These are phyloP conservation scores for Dioszegia hungarica DNA, from an alignment of 768 basidiomycete genomes.

Conservation along the genomic window DNA sequence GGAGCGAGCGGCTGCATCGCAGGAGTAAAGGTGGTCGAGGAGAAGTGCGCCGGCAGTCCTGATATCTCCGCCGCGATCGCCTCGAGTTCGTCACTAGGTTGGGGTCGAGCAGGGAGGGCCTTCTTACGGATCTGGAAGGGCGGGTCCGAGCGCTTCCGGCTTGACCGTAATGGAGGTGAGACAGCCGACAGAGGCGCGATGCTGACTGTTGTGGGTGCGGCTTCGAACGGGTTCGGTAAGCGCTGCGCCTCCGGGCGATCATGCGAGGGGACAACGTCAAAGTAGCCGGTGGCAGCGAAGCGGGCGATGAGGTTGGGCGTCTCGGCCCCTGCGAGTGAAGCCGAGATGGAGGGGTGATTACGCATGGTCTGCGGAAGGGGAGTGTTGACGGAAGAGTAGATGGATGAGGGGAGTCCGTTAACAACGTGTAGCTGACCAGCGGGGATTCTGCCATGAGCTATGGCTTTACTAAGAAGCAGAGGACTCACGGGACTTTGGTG, in stretches of 20 bases:
- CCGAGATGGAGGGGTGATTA: not conserved
- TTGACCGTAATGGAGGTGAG: not conserved
- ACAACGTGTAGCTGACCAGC: conserved; percentile 39
- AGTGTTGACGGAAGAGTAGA: conserved; percentile 42
- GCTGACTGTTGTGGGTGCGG: not conserved
- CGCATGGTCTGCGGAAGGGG: not conserved
- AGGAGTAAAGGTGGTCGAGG: not conserved
- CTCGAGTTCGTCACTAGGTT: conserved; percentile 4
- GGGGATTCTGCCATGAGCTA: conserved; percentile 8
- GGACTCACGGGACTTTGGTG: not conserved
- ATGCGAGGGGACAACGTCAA: conserved; percentile 14
- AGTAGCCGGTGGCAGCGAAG: conserved; percentile 19
- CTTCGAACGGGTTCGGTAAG: conserved; percentile 20
- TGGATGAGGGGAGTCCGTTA: conserved; percentile 49
- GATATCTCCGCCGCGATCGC: conserved; percentile 4
- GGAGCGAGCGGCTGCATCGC: no score
- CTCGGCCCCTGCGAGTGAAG: conserved; percentile 10
- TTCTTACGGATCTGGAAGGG: conserved; percentile 5
- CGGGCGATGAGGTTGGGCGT: conserved; percentile 32
- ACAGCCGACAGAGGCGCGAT: not conserved
- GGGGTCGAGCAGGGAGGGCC: not conserved
- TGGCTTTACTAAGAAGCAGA: no score
- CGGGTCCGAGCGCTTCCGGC: conserved; percentile 6
- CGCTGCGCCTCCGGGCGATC: not conserved
- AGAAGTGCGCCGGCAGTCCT: not conserved